These are phyloP conservation scores for Jamesozyma hellenica DNA, from an alignment of 805 yeast species.

Conservation along the genomic window DNA sequence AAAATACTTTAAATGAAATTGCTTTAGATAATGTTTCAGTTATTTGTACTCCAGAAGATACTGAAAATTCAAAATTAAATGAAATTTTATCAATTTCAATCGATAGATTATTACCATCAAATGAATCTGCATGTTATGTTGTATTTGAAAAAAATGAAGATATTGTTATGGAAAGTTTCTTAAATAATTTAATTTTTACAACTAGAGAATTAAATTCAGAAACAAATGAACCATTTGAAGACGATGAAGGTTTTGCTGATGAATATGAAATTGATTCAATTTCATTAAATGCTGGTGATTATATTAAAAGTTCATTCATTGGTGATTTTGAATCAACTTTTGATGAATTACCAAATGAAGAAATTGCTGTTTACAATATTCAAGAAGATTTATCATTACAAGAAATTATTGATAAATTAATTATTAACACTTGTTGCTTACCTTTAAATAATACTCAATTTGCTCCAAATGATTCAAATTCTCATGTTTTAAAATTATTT, in stretches of 20 bases:
- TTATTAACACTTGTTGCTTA: conserved; percentile 46
- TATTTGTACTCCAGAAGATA: conserved; percentile 52
- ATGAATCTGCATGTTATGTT: conserved; percentile 67
- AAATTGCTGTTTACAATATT: conserved; percentile 57
- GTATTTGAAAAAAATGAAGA: conserved; percentile 50
- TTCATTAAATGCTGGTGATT: conserved; percentile 67
- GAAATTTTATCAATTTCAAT: conserved; percentile 72
- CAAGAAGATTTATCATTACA: conserved; percentile 38
- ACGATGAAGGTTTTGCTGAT: conserved; percentile 81
- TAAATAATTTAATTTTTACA: conserved; percentile 60
- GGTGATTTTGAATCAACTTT: conserved; percentile 65
- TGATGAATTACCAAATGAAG: conserved; percentile 61
- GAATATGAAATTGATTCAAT: conserved; percentile 85
- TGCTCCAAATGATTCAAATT: conserved; percentile 45
- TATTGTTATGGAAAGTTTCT: conserved; percentile 42
- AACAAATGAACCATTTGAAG: conserved; percentile 54
- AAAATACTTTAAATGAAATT: conserved; percentile 74
- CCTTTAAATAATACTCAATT: conserved; percentile 66
- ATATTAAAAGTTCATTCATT: conserved; percentile 62
- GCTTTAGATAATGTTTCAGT: conserved; percentile 70
- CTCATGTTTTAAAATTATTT: conserved; percentile 66
- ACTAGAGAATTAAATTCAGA: conserved; percentile 71
- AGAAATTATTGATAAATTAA: conserved; percentile 49
- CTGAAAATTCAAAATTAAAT: conserved; percentile 34
- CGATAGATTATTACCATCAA: conserved; percentile 59